Base-by-base conservation (phyloP, 768 basidiomycete species). In the Suillus subluteus region DNA sequence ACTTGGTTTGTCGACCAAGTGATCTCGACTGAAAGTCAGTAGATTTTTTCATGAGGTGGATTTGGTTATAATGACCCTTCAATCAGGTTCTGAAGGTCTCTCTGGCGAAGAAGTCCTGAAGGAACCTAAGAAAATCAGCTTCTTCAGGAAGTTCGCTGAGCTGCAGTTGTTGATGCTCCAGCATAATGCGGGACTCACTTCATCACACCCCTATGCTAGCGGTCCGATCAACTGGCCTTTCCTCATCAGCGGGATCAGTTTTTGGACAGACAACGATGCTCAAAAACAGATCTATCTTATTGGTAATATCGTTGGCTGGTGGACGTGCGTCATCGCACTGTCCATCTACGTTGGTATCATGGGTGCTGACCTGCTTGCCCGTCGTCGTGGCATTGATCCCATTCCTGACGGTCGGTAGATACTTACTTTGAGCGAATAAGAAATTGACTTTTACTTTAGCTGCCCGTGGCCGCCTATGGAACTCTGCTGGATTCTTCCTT, bases 161-260 rank as follows among this genome's bases (percentile, higher is more conserved):
- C 82, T 99, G 40, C 98, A 99, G 73, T 79, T 97, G 54, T 82
- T 97, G 65, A 99, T 99, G 97, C 80, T 99, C 70, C 95, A 98
- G 75, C 98, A 99, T 82, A 99, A 99, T 73, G 96, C 98, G n/a
- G 98, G 96, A 26, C 83, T 99, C 69, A 97, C 95, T 32, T 93
- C 95, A n/a, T 93, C 92, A 5, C 98, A 99, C 75, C 98, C 98
- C 50, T 99, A 99, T 76, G 96, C 98, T 4, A 94, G 92, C 66
- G 85, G 84, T n/a, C 96, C 98, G 6, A 90, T 98, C 79, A 96
- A 97, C 76, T 99, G 98, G 98, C 98, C 98, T 7, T 99, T 99
- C 89, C 86, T 96, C 46, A 79, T 98, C 37, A 94, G 84, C 68
- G 98, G 98, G 59, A 99, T 99, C 81, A 96, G 95, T 75, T 99